These are phyloP conservation scores for Suhomyces atakaporum DNA, from an alignment of 1,139 yeast species.

Conservation along the genomic window DNA sequence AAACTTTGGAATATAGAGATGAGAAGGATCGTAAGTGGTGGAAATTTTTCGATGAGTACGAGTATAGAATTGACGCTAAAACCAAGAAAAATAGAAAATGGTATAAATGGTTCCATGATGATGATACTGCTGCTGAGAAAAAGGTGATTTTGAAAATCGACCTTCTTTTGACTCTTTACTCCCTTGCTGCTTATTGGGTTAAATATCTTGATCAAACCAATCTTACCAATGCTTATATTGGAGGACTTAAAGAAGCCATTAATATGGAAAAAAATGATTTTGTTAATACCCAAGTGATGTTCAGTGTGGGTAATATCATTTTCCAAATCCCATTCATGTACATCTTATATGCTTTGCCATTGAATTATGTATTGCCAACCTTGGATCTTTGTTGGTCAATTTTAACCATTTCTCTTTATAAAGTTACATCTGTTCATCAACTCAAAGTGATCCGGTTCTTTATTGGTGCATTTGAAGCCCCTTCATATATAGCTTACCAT, in stretches of 20 bases:
- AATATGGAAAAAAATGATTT: conserved; percentile 67
- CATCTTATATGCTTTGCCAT: conserved; percentile 49
- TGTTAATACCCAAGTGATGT: conserved; percentile 60
- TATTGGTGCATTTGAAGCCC: conserved; percentile 64
- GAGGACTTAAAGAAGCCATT: conserved; percentile 61
- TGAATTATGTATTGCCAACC: conserved; percentile 55
- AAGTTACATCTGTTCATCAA: conserved; percentile 47
- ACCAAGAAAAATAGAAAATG: conserved; percentile 47
- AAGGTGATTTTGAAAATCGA: conserved; percentile 63
- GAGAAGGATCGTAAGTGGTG: conserved; percentile 66
- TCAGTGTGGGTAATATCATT: conserved; percentile 57
- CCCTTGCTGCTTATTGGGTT: conserved; percentile 69
- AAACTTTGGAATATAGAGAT: conserved; percentile 51
- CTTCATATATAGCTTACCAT: conserved; percentile 60
- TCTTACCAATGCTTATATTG: conserved; percentile 68
- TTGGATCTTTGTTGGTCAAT: conserved; percentile 69
- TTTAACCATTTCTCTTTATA: conserved; percentile 57
- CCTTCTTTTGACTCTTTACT: conserved; percentile 56
- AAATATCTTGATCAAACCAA: conserved; percentile 66
- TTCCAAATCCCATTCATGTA: conserved; percentile 56
- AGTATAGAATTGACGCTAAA: conserved; percentile 48
- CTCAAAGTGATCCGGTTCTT: conserved; percentile 60
- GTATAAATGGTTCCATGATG: conserved; percentile 66
- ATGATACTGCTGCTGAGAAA: conserved; percentile 56
- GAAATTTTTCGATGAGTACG: conserved; percentile 63